Conservation (phyloP, 2,329 filamentous ascomycete genomes). For the Trichoderma breve region DNA sequence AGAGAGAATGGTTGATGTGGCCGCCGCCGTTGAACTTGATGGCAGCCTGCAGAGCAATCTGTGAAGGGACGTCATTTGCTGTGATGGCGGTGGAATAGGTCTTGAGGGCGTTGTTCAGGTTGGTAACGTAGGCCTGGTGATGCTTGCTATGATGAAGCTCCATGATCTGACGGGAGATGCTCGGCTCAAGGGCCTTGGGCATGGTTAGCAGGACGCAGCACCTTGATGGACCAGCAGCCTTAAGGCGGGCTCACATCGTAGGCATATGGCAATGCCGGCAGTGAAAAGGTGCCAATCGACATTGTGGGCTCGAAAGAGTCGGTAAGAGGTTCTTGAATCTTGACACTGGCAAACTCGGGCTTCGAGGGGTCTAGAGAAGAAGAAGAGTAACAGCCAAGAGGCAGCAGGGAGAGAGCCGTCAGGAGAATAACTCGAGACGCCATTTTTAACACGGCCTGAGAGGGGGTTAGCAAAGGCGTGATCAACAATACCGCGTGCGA, state of each 20-base stretch:
- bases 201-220: conserved; percentile 45
- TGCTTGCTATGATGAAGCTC: conserved; percentile 77
- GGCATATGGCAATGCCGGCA: conserved; percentile 65
- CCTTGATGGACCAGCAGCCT: conserved; percentile 14
- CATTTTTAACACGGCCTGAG: background rate
- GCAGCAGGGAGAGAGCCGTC: conserved; percentile 2
- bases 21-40: conserved; percentile 90
- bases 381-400: conserved; percentile 12
- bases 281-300: conserved; percentile 50
- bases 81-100: conserved; percentile 57
- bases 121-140: conserved; percentile 75
- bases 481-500: background rate
- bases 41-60: conserved; percentile 65
- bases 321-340: background rate
- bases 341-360: conserved; percentile 11
- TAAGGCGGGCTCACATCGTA: conserved; percentile 59
- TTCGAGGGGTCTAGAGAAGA: conserved; percentile 8
- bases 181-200: conserved; percentile 63
- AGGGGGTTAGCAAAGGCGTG: conserved; percentile 3
- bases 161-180: conserved; percentile 78
- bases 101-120: conserved; percentile 66
- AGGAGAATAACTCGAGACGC: conserved; percentile 3
- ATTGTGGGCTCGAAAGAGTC: conserved; percentile 27
- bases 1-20: conserved; percentile 89
- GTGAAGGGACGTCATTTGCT: conserved; percentile 58